phyloP scores from a whole-genome alignment of 2,329 filamentous ascomycete genomes.

The Stagonosporopsis chrysanthemi region DNA sequence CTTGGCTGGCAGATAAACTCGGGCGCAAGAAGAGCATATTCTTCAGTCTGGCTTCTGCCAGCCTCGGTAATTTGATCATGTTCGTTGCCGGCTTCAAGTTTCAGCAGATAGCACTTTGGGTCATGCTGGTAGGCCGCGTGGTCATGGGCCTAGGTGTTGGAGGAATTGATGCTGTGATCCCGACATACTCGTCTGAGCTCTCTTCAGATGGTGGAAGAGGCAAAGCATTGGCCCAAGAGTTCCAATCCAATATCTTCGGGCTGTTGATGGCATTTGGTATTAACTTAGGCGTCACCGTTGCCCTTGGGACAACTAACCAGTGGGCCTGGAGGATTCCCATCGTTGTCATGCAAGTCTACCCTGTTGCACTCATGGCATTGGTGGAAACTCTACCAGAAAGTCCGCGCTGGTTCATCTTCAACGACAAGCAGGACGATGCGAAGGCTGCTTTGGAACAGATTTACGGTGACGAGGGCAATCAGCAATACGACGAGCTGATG shows the following conservation, averaged over 20 bases:
- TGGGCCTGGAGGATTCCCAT: slow-evolving; percentile 71
- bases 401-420: slow-evolving; percentile 64
- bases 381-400: slow-evolving; percentile 64
- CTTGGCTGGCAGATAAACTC: slow-evolving; percentile 60
- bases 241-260: slow-evolving; percentile 70
- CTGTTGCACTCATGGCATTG: slow-evolving; percentile 60
- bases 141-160: slow-evolving; percentile 66
- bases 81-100: slow-evolving; percentile 63
- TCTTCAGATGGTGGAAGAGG: slow-evolving; percentile 64
- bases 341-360: slow-evolving; percentile 67
- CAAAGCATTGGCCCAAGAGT: slow-evolving; percentile 67
- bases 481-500: slow-evolving; percentile 59
- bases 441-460: slow-evolving; percentile 58
- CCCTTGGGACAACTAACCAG: slow-evolving; percentile 63
- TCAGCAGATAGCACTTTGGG: slow-evolving; percentile 50
- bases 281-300: slow-evolving; percentile 63
- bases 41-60: slow-evolving; percentile 60
- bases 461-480: slow-evolving; percentile 59
- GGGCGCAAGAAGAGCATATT: slow-evolving; percentile 66
- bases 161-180: slow-evolving; percentile 67
- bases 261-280: slow-evolving; percentile 67
- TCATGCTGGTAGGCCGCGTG: slow-evolving; percentile 61
- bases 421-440: slow-evolving; percentile 60
- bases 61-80: slow-evolving; percentile 67
- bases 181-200: slow-evolving; percentile 66